Conservation (phyloP, 2,329 filamentous ascomycete genomes). For the Colletotrichum graminicola region DNA sequence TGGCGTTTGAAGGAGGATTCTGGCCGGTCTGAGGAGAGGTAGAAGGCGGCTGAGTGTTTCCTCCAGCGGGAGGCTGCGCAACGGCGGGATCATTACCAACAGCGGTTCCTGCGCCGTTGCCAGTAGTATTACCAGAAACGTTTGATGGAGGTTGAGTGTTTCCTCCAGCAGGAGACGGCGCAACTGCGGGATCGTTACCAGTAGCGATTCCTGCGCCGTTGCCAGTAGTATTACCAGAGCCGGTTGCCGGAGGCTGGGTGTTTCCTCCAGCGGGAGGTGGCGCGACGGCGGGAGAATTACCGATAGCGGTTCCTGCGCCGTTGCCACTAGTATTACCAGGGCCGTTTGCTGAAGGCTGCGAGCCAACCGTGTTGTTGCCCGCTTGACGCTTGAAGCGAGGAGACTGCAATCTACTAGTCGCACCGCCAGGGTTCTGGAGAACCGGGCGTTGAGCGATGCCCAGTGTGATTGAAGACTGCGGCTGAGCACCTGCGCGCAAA, state of each 20-base stretch:
- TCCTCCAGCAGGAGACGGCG: conserved; percentile 7
- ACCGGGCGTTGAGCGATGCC: conserved; percentile 44
- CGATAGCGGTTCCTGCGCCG: conserved; percentile 8
- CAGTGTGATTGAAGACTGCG: conserved; percentile 42
- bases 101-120: conserved; percentile 16
- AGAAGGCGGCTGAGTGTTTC: conserved; percentile 2
- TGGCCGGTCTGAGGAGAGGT: background rate
- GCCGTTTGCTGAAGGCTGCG: background rate
- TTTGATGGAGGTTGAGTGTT: conserved; percentile 6
- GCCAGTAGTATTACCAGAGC: background rate
- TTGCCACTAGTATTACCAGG: conserved; percentile 7
- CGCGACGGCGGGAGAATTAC: conserved; percentile 14
- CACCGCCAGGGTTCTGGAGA: conserved; percentile 44
- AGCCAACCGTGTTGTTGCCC: conserved; percentile 27
- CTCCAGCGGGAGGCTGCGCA: conserved; percentile 6
- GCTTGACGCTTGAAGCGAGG: conserved; percentile 36
- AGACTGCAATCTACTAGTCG: conserved; percentile 32
- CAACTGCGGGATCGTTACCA: conserved; percentile 12
- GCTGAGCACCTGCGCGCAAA: conserved; percentile 42
- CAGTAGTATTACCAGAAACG: background rate
- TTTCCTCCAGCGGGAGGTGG: conserved; percentile 14
- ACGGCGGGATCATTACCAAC: conserved; percentile 12
- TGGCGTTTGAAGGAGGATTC: background rate
- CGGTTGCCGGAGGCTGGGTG: background rate
- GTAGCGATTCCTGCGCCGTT: conserved; percentile 14